Evolutionary conservation across 306 rosid genomes (phyloP).

Genomic region (Cicer judaicum): DNA sequence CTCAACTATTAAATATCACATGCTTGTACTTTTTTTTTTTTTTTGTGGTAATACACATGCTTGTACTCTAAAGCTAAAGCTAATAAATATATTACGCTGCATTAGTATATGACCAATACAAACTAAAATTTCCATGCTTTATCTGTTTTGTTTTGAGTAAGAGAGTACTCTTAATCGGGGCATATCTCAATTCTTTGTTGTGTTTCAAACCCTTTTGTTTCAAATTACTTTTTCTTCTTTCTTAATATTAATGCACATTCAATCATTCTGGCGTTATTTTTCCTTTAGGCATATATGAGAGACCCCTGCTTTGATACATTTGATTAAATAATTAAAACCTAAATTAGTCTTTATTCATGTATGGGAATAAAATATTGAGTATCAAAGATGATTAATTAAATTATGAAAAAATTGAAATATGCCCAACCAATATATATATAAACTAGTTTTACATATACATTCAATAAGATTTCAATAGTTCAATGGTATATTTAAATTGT

Average conservation of each 20-base stretch:
- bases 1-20: slow-evolving; percentile 45
- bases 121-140: slow-evolving; percentile 18
- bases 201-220: slow-evolving; percentile 31
- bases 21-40: slow-evolving; percentile 38
- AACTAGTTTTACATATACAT: too few species aligned
- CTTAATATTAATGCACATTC: neutral
- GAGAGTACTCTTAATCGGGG: slow-evolving; percentile 34
- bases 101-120: slow-evolving; percentile 33
- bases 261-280: too few species aligned
- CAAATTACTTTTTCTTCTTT: slow-evolving; percentile 1
- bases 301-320: too few species aligned
- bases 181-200: slow-evolving; percentile 36
- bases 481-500: too few species aligned
- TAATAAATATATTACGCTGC: slow-evolving; percentile 37
- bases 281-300: too few species aligned
- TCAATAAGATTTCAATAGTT: too few species aligned
- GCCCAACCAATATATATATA: too few species aligned
- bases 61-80: slow-evolving; percentile 39
- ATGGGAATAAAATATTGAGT: too few species aligned
- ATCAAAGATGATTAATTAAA: too few species aligned
- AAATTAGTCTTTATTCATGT: too few species aligned
- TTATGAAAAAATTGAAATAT: too few species aligned
- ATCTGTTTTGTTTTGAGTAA: slow-evolving; percentile 36
- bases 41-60: slow-evolving; percentile 35
- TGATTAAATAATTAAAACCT: too few species aligned